Evolutionary conservation across 768 basidiomycete species (phyloP), one percentile per base, ranked within the genome.

Genomic region (Galerina sulciceps): DNA sequence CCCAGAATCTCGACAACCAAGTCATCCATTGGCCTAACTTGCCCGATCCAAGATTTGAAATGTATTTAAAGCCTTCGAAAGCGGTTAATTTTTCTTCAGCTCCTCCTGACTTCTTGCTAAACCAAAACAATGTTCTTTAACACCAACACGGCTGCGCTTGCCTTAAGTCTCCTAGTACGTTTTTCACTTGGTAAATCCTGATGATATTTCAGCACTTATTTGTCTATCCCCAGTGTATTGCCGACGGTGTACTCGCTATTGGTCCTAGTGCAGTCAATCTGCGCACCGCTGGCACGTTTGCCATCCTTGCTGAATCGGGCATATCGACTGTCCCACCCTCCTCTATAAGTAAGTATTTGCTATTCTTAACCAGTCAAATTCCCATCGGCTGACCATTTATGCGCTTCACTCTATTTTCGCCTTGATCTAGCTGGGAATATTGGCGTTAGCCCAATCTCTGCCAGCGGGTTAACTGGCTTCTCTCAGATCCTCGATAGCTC

Each of bases 401-500:
- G 26, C 26, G 8, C 26, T 8, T 31, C 8, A 31, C 26, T 31
- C 8, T 3, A 31, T 31, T n/a, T n/a, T 31, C 26, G 26, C 26
- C 8, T 31, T 4, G 4, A 31, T 35, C 41, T 31, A 65, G 65
- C 54, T 40, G 66, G 63, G 5, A 53, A 61, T 47, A 54, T 70
- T 44, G 67, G 55, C 34, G 57, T 68, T 45, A 68, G 67, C 58
- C 69, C 69, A 11, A 55, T 60, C 46, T 55, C 58, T 35, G 57
- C 59, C 6, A 58, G 56, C 31, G 57, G 26, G 18, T 20, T 70
- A n/a, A 70, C 69, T 4, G 69, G 69, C 6, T 70, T 68, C 47
- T 57, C 64, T 20, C 55, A 65, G n/a, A 63, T 61, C 2, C 47
- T 64, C 20, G 56, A 54, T 43, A 26, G 61, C 22, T 44, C 35